Conservation (phyloP, 1,139 yeast genomes). For the Geotrichum klebahnii region DNA sequence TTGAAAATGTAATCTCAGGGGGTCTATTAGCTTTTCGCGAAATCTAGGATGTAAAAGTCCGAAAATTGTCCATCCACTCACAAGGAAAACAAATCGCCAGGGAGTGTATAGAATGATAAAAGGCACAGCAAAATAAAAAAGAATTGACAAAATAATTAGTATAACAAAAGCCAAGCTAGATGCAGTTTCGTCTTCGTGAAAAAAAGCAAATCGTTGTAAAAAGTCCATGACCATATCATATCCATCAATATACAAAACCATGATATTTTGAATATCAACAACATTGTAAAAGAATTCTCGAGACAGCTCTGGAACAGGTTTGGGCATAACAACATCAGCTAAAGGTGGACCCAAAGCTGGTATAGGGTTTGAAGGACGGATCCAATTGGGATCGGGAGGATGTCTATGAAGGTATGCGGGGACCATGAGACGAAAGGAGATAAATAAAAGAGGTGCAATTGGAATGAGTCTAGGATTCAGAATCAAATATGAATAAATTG, state of each 20-base stretch:
- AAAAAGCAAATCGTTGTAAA: constrained; percentile 59
- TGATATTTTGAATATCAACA: constrained; percentile 80
- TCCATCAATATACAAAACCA: constrained; percentile 60
- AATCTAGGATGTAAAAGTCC: constrained; percentile 54
- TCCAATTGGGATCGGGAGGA: constrained; percentile 34
- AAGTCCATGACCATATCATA: constrained; percentile 56
- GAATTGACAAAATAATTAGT: constrained; percentile 41
- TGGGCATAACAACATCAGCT: constrained; percentile 50
- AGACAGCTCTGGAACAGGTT: constrained; percentile 74
- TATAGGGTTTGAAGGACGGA: constrained; percentile 17
- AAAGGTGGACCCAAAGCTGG: constrained; percentile 51
- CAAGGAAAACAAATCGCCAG: constrained; percentile 39
- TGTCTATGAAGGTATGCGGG: constrained; percentile 62
- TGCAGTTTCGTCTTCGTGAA: constrained; percentile 59
- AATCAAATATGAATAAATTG: constrained; percentile 55
- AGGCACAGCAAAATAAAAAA: constrained; percentile 37
- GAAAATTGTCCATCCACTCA: constrained; percentile 50
- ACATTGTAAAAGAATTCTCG: constrained; percentile 73
- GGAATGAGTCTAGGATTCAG: constrained; percentile 58
- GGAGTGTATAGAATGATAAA: constrained; percentile 40
- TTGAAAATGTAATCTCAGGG: constrained; percentile 13
- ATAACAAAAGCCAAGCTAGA: constrained; percentile 41
- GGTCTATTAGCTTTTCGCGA: constrained; percentile 35
- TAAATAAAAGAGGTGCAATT: constrained; percentile 51
- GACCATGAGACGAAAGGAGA: constrained; percentile 56